Base-by-base conservation (phyloP, 495 filamentous ascomycete genomes). In the Jackrogersella minutella region DNA sequence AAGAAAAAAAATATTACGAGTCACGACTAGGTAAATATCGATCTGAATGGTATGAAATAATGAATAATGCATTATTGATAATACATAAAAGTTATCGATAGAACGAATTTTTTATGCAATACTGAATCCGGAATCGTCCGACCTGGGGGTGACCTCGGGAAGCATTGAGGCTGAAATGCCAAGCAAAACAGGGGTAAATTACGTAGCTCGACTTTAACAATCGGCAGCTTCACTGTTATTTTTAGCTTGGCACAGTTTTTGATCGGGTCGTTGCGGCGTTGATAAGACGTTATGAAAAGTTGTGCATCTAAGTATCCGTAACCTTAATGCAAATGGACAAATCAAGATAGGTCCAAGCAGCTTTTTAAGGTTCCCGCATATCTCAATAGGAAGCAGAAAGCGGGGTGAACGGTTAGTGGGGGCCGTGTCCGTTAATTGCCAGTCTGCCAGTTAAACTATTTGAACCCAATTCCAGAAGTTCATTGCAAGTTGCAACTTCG, bases 281-380 rank as follows among this genome's bases (percentile, higher is more conserved):
- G 49, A 52, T 52, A 52, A 52, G 49, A 31, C n/a, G 16, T 52
- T 52, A 34, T 52, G 49, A 7, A 52, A 52, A 52, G 49, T 52
- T 52, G 49, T 52, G 49, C 49, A 52, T 33, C n/a, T 22, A n/a
- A 31, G 49, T n/a, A n/a, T n/a, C n/a, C n/a, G n/a, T n/a, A n/a
- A n/a, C n/a, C n/a, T n/a, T n/a, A n/a, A n/a, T n/a, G n/a, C n/a
- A n/a, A 30, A 34, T 34, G 47, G 30, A 51, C 30, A 51, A 51
- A 51, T 51, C 16, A 31, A 51, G 26, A 34, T n/a, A 2, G 47
- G n/a, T 21, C 47, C 26, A 26, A 28, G 24, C 13, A 19, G 16
- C 40, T 13, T 13, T 31, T 31, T 31, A 49, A 49, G 44, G 26
- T 49, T 49, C 44, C 44, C 26, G 44, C 31, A 14, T 6, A 21